Base-by-base conservation (phyloP, 345 rosid species). In the Orychophragmus violaceus region DNA sequence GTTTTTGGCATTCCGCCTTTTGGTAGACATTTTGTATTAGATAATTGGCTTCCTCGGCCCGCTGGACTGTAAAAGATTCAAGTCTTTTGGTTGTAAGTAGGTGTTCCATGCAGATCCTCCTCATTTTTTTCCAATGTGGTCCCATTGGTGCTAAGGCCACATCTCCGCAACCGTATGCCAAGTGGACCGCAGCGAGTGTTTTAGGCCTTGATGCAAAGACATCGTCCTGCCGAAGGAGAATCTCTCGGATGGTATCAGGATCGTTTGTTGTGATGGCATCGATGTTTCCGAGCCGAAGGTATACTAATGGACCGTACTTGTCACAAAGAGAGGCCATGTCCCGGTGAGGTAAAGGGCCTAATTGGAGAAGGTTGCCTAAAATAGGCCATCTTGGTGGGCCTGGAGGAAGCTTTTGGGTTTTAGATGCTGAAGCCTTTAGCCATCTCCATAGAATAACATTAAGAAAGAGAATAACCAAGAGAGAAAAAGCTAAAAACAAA, bases 201-300 rank as follows among this genome's bases (percentile, higher is more conserved):
- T 82, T 66, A 2, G 91, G 98, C 54, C 98, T 79, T 23, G 98
- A 93, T 45, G 97, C 82, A 1, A 93, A 93, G 36, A 85, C 87
- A 0, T 93, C 94, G 9, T 86, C 98, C 49, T 89, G 97, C 10
- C 77, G 77, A 25, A 83, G 61, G 12, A 89, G 94, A 16, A 89
- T 89, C 37, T 86, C 87, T 0, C 88, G 86, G 17, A 87, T 86
- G 27, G 75, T 75, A 7, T 82, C 81, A 0, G 96, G 97, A 64
- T 93, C 94, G 3, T 83, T 81, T 17, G 96, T 93, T 75, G 98
- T 89, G 53, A 93, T 82, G 64, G 95, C 87, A 12, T 90, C 88
- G 0, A 89, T 58, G 28, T 50, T 79, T 2, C 98, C 97, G 0
- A 93, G 88, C 1, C 83, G 83, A 58, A 93, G 94, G 76, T 93